These are phyloP conservation scores for Pleurotus ostreatus DNA, from an alignment of 768 basidiomycete genomes.

Conservation along the genomic window DNA sequence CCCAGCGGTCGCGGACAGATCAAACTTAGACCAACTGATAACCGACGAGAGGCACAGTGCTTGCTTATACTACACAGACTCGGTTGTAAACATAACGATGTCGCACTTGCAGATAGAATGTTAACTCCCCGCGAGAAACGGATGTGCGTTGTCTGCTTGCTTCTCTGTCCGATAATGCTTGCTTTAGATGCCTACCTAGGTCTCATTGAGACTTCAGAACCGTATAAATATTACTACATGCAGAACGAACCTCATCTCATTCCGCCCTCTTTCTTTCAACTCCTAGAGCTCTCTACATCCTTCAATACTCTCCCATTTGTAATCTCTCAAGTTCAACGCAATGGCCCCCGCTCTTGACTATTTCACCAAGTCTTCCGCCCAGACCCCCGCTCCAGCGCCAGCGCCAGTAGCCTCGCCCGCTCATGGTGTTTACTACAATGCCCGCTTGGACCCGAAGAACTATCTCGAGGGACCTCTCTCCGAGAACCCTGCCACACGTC, in stretches of 20 bases:
- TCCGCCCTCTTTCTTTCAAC: background rate
- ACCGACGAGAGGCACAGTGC: background rate
- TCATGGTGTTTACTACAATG: slow-evolving; percentile 49
- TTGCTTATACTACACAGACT: background rate
- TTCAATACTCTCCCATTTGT: background rate
- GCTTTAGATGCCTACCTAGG: background rate
- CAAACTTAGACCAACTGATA: background rate
- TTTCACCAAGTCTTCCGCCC: background rate
- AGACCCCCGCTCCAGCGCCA: background rate
- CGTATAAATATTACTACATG: background rate
- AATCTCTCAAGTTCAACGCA: background rate
- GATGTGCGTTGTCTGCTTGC: background rate
- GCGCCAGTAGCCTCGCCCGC: background rate
- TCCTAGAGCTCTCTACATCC: background rate
- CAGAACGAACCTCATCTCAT: background rate
- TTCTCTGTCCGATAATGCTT: background rate
- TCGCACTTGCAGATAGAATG: background rate
- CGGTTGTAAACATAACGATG: too few relatives aligned
- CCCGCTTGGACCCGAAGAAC: slow-evolving; percentile 59
- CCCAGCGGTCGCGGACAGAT: background rate
- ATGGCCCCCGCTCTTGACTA: slow-evolving; percentile 1
- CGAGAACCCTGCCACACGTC: slow-evolving; percentile 7
- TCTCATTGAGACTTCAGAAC: background rate
- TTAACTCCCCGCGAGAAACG: background rate
- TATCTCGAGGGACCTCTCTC: slow-evolving; percentile 10